Conservation (phyloP, 2,329 filamentous ascomycete species). For the Cladosporium sphaerospermum region DNA sequence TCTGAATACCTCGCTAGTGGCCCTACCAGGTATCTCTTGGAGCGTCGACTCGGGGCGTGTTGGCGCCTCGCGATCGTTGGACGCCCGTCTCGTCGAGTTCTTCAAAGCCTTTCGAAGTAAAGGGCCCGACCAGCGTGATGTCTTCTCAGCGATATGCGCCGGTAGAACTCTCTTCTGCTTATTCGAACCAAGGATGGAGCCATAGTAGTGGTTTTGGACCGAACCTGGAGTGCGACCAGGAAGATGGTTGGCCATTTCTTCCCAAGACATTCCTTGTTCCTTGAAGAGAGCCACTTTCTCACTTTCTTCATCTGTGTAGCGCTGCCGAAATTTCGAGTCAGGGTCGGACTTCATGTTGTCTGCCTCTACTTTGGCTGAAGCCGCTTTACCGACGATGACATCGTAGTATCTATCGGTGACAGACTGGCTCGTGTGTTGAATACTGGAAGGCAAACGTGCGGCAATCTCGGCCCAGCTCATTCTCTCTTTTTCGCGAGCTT, state of each 20-base stretch:
- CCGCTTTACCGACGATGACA: not conserved
- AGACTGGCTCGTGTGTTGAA: not conserved
- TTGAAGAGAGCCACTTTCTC: slow-evolving; percentile 4
- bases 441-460: not conserved
- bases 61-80: not conserved
- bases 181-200: not conserved
- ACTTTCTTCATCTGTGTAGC: not conserved
- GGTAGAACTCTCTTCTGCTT: slow-evolving; percentile 5
- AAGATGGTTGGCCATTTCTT: slow-evolving; percentile 5
- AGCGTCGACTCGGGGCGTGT: not conserved
- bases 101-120: slow-evolving; percentile 15
- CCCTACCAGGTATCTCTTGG: not conserved
- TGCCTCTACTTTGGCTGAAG: not conserved
- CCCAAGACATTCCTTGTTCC: slow-evolving; percentile 5
- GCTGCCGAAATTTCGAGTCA: not conserved
- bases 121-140: not conserved
- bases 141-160: not conserved
- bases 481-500: not conserved
- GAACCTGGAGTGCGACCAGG: slow-evolving; percentile 7
- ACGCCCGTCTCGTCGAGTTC: slow-evolving; percentile 12
- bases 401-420: slow-evolving; percentile 8
- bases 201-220: slow-evolving; percentile 10
- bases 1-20: not conserved
- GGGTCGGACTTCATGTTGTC: not conserved
- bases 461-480: not conserved